These are phyloP conservation scores for Peziza echinospora DNA, from an alignment of 495 filamentous ascomycete genomes.

Conservation along the genomic window DNA sequence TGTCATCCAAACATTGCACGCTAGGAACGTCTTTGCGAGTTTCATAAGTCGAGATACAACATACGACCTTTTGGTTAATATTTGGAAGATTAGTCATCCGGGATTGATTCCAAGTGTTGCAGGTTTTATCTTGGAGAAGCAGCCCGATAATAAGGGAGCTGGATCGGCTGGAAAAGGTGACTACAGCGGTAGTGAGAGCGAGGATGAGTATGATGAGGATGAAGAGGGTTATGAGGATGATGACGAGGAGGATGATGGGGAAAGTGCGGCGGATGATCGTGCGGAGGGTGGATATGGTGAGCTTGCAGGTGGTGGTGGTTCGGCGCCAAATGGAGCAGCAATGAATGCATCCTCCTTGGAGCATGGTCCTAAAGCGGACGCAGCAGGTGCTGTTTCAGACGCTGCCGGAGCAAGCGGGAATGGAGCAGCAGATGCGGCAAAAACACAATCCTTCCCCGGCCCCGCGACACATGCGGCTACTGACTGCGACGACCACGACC, in stretches of 20 bases:
- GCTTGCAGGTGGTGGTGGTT: conserved; percentile 35
- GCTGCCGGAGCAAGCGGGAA: conserved; percentile 19
- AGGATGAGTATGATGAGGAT: conserved; percentile 31
- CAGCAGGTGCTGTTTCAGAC: conserved; percentile 24
- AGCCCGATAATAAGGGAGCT: conserved; percentile 32
- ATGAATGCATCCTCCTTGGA: conserved; percentile 41
- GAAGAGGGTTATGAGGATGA: conserved; percentile 40
- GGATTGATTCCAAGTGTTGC: conserved; percentile 71
- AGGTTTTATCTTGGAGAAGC: conserved; percentile 56
- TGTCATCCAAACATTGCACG: conserved; percentile 86
- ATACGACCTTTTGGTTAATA: conserved; percentile 88
- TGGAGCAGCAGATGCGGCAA: conserved; percentile 32
- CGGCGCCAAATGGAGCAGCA: conserved; percentile 38
- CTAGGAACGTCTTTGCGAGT: conserved; percentile 87
- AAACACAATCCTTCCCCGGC: conserved; percentile 56
- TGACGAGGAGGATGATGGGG: conserved; percentile 40
- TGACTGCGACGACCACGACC: conserved; percentile 50
- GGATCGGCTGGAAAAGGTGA: conserved; percentile 25
- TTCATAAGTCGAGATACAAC: conserved; percentile 86
- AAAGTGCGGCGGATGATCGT: conserved; percentile 30
- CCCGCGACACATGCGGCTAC: conserved; percentile 66
- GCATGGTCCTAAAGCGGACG: conserved; percentile 25
- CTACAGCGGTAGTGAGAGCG: conserved; percentile 29
- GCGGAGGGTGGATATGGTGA: conserved; percentile 53
- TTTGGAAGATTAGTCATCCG: conserved; percentile 94